A percentile compares a stretch with the other conserved stretches of the same genome.
These are phyloP conservation scores for Trametes cubensis DNA, from an alignment of 768 basidiomycete species.

Conservation along the genomic window DNA sequence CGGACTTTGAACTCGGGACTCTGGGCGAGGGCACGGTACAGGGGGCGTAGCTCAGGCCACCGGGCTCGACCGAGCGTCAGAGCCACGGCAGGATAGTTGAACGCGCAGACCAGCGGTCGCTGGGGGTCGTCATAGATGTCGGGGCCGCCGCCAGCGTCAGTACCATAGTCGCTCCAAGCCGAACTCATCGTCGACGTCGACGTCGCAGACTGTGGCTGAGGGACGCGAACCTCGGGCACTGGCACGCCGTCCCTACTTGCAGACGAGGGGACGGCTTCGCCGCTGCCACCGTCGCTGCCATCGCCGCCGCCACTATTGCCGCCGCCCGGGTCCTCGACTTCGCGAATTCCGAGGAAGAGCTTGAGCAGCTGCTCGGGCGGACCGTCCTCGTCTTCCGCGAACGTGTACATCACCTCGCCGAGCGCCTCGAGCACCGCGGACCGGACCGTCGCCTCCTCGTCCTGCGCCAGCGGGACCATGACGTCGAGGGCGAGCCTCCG, in stretches of 20 bases:
- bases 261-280: background rate
- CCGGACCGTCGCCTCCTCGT: conserved; percentile 69
- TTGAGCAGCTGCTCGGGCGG: conserved; percentile 76
- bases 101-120: conserved; percentile 78
- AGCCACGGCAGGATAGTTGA: conserved; percentile 90
- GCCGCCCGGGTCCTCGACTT: conserved; percentile 38
- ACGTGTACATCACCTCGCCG: conserved; percentile 87
- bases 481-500: conserved; percentile 68
- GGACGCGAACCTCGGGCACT: background rate
- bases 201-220: conserved; percentile 8
- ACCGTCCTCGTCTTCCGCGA: conserved; percentile 62
- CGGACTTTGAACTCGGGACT: conserved; percentile 65
- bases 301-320: conserved; percentile 9
- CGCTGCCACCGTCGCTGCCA: too few relatives aligned
- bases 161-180: conserved; percentile 24
- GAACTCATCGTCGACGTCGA: conserved; percentile 17
- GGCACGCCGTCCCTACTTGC: background rate
- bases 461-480: conserved; percentile 60
- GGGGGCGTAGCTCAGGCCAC: conserved; percentile 72
- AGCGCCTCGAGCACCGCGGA: conserved; percentile 82
- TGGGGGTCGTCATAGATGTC: conserved; percentile 60
- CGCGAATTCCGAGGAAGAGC: conserved; percentile 71
- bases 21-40: conserved; percentile 68
- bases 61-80: conserved; percentile 75
- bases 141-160: conserved; percentile 10